Evolutionary conservation across 345 rosid species (phyloP), one percentile per base, ranked within the genome.

Genomic region (Sonneratia alba): DNA sequence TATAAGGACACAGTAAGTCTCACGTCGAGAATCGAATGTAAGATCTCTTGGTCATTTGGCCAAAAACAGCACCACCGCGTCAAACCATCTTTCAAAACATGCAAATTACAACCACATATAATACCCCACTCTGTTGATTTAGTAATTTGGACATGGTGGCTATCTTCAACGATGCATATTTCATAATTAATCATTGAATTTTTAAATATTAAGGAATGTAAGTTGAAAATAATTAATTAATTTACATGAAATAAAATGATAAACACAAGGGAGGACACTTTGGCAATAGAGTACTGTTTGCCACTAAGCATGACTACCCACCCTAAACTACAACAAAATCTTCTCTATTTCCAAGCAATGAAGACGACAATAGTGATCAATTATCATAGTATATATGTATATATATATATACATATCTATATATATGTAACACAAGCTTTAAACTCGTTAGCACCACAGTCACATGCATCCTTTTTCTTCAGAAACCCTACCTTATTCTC

Each of bases 221-320:
- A 27, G 32, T 27, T 27, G 32, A 27, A 27, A 27, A 27, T 27
- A 27, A 27, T 1, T 1, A 27, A 27, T 27, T 16, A 19, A 57
- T 6, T n/a, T 27, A 6, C 34, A 14, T 15, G 13, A 61, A 61
- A 15, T 9, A n/a, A 61, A 61, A 27, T 61, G 34, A 18, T 18
- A 68, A 27, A 27, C 32, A 27, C 32, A 27, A 27, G 32, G 0
- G 16, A 59, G 64, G 64, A 59, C 64, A 66, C 73, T 4, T 55
- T 49, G 0, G 19, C 9, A 37, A 53, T 27, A n/a, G 64, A 53
- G 47, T 19, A 70, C 32, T 55, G 73, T 56, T 59, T 16, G 63
- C 66, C 73, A 70, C 32, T 37, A 55, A 53, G 73, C 32, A 56
- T 56, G 66, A 70, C 73, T 36, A 37, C 36, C 70, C 38, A 69